A percentile compares a stretch with the other conserved stretches of the same genome.
Conservation (phyloP, 139 green algal genomes). For the Bryopsis sp. region DNA sequence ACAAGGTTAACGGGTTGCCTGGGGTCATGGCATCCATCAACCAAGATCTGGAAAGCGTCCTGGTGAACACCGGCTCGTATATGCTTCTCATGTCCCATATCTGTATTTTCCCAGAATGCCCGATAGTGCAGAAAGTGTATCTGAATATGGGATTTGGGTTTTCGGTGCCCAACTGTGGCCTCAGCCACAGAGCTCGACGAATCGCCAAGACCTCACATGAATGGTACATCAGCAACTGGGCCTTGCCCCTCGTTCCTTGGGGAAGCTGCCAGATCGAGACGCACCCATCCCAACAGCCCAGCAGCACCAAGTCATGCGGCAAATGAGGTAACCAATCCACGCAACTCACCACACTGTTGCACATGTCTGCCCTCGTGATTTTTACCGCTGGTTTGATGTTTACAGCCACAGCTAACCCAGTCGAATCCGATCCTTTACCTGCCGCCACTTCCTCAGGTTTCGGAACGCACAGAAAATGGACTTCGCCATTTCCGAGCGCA, state of each 20-base stretch:
- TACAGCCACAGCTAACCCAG: constrained; percentile 8
- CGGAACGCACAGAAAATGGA: constrained; percentile 40
- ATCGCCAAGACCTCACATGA: background rate
- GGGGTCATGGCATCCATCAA: constrained; percentile 7
- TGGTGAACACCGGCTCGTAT: constrained; percentile 8
- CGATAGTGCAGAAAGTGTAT: constrained; percentile 1
- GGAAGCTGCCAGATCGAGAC: constrained; percentile 36
- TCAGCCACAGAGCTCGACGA: constrained; percentile 10
- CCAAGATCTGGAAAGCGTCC: constrained; percentile 5
- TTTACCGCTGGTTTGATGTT: constrained; percentile 12
- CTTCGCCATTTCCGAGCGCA: constrained; percentile 39
- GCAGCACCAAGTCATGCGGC: constrained; percentile 40
- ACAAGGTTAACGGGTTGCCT: background rate
- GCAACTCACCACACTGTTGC: constrained; percentile 32
- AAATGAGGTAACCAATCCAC: constrained; percentile 41
- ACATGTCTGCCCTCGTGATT: constrained; percentile 3
- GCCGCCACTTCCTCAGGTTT: background rate
- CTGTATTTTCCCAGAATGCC: constrained; percentile 2
- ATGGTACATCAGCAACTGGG: constrained; percentile 12
- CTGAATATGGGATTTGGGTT: background rate
- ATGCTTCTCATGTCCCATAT: constrained; percentile 7
- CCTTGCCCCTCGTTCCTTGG: background rate
- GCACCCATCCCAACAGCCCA: constrained; percentile 52
- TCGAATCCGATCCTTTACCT: constrained; percentile 9
- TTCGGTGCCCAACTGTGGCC: background rate